Evolutionary conservation across 2,329 filamentous ascomycete genomes (phyloP).

Genomic region (Nemania abortiva): DNA sequence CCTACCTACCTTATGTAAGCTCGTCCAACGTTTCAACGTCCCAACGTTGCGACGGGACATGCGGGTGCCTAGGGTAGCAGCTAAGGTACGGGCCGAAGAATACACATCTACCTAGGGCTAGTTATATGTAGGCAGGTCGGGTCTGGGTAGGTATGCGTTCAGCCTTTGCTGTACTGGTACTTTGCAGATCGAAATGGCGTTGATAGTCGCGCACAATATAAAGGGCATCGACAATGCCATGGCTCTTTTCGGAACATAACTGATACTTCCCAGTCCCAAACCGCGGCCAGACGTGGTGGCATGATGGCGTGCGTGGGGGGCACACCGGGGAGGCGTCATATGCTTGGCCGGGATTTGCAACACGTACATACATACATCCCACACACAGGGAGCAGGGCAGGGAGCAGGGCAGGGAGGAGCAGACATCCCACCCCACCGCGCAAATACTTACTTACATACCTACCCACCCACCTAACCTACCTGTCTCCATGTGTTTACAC

Average conservation of each 20-base stretch:
- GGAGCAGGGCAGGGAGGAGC: background rate
- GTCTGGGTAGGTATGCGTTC: conserved; percentile 14
- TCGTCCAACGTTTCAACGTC: conserved; percentile 17
- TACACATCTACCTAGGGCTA: conserved; percentile 23
- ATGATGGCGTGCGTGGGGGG: conserved; percentile 35
- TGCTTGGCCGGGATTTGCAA: conserved; percentile 32
- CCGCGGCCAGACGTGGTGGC: conserved; percentile 29
- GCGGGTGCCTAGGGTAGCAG: conserved; percentile 24
- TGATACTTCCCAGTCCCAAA: conserved; percentile 28
- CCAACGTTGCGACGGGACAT: conserved; percentile 26
- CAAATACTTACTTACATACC: conserved; percentile 5
- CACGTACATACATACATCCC: conserved; percentile 33
- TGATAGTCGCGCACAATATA: conserved; percentile 24
- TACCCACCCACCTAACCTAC: too few relatives aligned
- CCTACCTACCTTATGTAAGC: conserved; percentile 1
- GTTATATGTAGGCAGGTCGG: conserved; percentile 3
- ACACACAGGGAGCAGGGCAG: background rate
- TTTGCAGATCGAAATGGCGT: conserved; percentile 14
- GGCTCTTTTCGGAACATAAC: conserved; percentile 29
- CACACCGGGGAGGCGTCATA: conserved; percentile 28
- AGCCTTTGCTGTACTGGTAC: conserved; percentile 20
- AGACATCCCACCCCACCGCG: conserved; percentile 31
- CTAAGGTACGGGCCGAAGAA: conserved; percentile 35
- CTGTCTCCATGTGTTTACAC: conserved; percentile 24
- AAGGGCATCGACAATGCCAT: conserved; percentile 31